phyloP scores from a whole-genome alignment of 805 yeast genomes.

The Metschnikowia continentalis region DNA sequence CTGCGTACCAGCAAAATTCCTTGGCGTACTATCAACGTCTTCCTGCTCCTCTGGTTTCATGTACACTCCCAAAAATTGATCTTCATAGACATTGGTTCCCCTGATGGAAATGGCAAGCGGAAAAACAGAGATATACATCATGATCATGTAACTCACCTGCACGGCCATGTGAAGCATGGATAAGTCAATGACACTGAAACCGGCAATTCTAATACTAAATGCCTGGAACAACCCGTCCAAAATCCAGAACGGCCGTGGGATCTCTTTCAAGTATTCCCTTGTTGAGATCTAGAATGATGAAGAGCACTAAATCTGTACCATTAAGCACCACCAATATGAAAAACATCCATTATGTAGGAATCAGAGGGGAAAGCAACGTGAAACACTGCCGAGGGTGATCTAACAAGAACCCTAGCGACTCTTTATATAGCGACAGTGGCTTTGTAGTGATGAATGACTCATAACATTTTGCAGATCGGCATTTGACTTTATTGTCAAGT shows the following conservation, averaged over 20 bases:
- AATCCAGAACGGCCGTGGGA: constrained; percentile 65
- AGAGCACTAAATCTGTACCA: constrained; percentile 72
- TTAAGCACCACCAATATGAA: constrained; percentile 70
- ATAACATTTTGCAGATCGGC: too few species aligned
- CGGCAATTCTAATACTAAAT: constrained; percentile 90
- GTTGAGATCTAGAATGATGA: constrained; percentile 70
- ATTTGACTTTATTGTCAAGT: too few species aligned
- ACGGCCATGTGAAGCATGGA: constrained; percentile 79
- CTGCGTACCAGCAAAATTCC: constrained; percentile 77
- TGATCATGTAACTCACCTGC: constrained; percentile 87
- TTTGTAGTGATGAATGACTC: constrained; percentile 63
- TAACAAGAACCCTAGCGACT: constrained; percentile 77
- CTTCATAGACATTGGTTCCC: constrained; percentile 96
- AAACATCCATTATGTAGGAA: constrained; percentile 93
- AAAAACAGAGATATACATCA: constrained; percentile 97
- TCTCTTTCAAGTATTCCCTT: constrained; percentile 40
- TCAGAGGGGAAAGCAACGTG: constrained; percentile 83
- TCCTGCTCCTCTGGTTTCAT: constrained; percentile 31
- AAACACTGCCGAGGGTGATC: constrained; percentile 98
- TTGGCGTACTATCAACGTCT: constrained; percentile 41
- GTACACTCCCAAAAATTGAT: constrained; percentile 93
- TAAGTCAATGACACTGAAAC: constrained; percentile 71
- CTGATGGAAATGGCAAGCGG: constrained; percentile 96
- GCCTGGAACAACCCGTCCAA: constrained; percentile 88
- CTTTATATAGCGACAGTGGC: constrained; percentile 59